Percentiles rank a stretch among this genome's conserved stretches.
Conservation (phyloP, 352 stramenopile genomes). For the Pilasporangium apinafurcum region DNA sequence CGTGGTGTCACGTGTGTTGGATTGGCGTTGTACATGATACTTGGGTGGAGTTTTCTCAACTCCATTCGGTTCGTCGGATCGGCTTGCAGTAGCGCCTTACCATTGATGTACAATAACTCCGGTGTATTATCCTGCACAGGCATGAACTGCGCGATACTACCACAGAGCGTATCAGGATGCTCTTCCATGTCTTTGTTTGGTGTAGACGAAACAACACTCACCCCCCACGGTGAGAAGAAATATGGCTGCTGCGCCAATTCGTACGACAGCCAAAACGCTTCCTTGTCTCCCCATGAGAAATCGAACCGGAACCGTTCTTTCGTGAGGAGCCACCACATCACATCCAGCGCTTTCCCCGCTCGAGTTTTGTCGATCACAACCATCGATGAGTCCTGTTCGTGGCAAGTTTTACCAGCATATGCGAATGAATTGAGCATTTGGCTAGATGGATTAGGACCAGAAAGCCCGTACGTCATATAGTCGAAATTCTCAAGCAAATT, state of each 20-base stretch:
- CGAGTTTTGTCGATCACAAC: constrained; percentile 23
- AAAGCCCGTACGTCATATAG: constrained; percentile 37
- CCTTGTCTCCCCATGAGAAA: constrained; percentile 47
- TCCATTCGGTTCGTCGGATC: constrained; percentile 13
- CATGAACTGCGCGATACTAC: constrained; percentile 34
- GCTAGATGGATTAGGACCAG: constrained; percentile 12
- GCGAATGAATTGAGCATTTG: constrained; percentile 37
- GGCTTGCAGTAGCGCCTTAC: constrained; percentile 27
- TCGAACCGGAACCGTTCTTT: constrained; percentile 16
- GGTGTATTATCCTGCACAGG: constrained; percentile 10
- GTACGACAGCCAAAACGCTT: constrained; percentile 44
- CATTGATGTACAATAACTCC: constrained; percentile 18
- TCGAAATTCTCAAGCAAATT: constrained; percentile 45
- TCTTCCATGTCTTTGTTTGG: constrained; percentile 24
- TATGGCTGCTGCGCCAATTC: constrained; percentile 41
- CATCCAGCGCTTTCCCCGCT: constrained; percentile 20
- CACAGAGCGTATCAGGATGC: constrained; percentile 30
- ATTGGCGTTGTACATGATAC: constrained; percentile 36
- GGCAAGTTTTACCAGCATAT: constrained; percentile 34
- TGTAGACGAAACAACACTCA: constrained; percentile 23
- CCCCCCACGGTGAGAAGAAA: constrained; percentile 45
- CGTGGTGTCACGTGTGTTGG: constrained; percentile 49
- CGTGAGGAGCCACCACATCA: constrained; percentile 32
- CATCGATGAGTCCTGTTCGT: constrained; percentile 63
- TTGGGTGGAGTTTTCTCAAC: constrained; percentile 14